Evolutionary conservation across 129 eudicot genomes (phyloP).

Genomic region (Centella asiatica): DNA sequence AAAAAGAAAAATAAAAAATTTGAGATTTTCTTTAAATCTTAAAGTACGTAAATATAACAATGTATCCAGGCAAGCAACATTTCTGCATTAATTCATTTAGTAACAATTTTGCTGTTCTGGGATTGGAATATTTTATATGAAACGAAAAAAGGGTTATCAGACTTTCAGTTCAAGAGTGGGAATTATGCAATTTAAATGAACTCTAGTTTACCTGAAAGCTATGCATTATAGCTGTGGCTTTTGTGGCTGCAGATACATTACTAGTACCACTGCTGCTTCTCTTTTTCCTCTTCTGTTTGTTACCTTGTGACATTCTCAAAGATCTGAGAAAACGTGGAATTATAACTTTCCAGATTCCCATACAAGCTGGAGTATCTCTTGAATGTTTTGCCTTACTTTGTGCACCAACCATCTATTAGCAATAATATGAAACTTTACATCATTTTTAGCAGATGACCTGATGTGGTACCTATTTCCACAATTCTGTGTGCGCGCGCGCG

Average conservation of each 20-base stretch:
- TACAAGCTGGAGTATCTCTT: constrained; percentile 13
- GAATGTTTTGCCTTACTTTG: constrained; percentile 14
- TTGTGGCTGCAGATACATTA: constrained; percentile 11
- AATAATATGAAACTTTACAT: not conserved
- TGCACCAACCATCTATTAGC: constrained; percentile 6
- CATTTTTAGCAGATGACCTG: too few relatives aligned
- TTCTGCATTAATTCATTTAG: too few relatives aligned
- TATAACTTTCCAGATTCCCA: constrained; percentile 22
- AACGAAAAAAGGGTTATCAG: too few relatives aligned
- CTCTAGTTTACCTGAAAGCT: constrained; percentile 18
- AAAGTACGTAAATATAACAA: too few relatives aligned
- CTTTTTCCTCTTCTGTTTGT: constrained; percentile 13
- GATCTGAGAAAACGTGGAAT: constrained; percentile 19
- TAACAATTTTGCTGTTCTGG: not conserved
- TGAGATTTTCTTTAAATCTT: not conserved
- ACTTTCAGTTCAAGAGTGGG: too few relatives aligned
- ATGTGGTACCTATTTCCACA: too few relatives aligned
- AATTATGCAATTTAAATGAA: not conserved
- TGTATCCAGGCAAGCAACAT: too few relatives aligned
- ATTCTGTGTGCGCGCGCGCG: not conserved
- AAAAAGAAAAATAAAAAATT: not conserved
- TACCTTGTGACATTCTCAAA: not conserved
- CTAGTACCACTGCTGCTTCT: not conserved
- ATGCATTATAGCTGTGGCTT: constrained; percentile 20
- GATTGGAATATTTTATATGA: too few relatives aligned